Evolutionary conservation across 176 grass and related monocot species (phyloP).

Genomic region (Musa itinerans): DNA sequence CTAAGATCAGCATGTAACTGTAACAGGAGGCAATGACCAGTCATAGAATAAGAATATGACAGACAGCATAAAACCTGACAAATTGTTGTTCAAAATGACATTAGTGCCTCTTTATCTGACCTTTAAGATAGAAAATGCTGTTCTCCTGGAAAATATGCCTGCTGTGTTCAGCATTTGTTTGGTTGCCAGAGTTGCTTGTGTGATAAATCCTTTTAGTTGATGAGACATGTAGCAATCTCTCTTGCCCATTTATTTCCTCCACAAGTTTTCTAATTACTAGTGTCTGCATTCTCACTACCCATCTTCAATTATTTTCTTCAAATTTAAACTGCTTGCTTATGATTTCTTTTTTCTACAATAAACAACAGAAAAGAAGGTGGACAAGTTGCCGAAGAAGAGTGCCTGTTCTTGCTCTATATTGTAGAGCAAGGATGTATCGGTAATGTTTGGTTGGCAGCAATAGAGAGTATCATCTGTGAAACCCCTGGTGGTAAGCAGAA

Average conservation of each 20-base stretch:
- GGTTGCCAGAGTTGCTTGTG: no score
- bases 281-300: background rate
- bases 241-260: no score
- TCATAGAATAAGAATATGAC: no score
- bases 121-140: no score
- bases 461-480: background rate
- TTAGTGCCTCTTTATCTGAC: no score
- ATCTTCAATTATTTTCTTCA: background rate
- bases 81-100: no score
- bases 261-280: background rate
- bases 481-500: background rate
- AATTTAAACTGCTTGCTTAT: background rate
- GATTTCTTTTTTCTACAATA: background rate
- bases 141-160: no score
- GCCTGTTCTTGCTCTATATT: constrained; percentile 59
- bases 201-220: background rate
- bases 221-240: background rate
- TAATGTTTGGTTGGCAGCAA: background rate
- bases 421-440: background rate
- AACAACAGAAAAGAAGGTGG: constrained; percentile 51
- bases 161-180: background rate
- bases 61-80: no score
- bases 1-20: no score
- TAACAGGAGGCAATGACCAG: no score
- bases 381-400: constrained; percentile 56